phyloP scores from a whole-genome alignment of 495 filamentous ascomycete species.

The Aspergillus nanangensis region DNA sequence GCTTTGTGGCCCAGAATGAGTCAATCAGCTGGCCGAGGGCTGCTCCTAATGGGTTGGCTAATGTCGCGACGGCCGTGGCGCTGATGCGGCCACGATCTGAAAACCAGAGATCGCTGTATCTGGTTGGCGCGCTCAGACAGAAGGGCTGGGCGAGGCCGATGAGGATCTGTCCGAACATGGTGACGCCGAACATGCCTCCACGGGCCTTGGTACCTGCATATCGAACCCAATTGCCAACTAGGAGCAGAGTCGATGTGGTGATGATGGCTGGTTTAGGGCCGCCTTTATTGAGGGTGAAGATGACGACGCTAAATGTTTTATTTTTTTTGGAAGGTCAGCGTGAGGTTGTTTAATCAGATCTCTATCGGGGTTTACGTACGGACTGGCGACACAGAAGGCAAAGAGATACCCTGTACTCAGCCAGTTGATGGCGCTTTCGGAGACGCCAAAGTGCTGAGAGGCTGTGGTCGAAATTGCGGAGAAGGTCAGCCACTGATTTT shows the following conservation, averaged over 20 bases:
- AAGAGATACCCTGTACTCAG: constrained; percentile 83
- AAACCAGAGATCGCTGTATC: constrained; percentile 95
- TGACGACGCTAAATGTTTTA: constrained; percentile 57
- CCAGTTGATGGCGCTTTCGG: constrained; percentile 85
- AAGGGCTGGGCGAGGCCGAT: constrained; percentile 89
- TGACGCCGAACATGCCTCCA: constrained; percentile 63
- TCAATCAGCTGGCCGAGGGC: constrained; percentile 83
- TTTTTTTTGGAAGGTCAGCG: not conserved
- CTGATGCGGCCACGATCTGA: constrained; percentile 75
- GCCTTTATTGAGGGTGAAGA: constrained; percentile 75
- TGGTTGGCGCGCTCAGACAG: constrained; percentile 81
- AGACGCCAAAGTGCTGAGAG: constrained; percentile 69
- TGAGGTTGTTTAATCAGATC: not conserved
- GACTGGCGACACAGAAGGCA: constrained; percentile 69
- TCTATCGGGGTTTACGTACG: constrained; percentile 34
- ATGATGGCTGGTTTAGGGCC: constrained; percentile 78
- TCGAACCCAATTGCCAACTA: constrained; percentile 89
- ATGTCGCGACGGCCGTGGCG: constrained; percentile 78
- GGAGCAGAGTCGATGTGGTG: constrained; percentile 61
- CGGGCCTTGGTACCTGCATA: constrained; percentile 69
- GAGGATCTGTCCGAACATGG: constrained; percentile 94
- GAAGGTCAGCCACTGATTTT: constrained; percentile 81
- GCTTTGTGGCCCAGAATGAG: constrained; percentile 63
- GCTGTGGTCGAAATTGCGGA: constrained; percentile 76
- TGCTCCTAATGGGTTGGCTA: constrained; percentile 86